Percentiles rank a stretch among this genome's conserved stretches.
Evolutionary conservation across 2,329 filamentous ascomycete genomes (phyloP).

Genomic region (Raffaelea deltoideospora): DNA sequence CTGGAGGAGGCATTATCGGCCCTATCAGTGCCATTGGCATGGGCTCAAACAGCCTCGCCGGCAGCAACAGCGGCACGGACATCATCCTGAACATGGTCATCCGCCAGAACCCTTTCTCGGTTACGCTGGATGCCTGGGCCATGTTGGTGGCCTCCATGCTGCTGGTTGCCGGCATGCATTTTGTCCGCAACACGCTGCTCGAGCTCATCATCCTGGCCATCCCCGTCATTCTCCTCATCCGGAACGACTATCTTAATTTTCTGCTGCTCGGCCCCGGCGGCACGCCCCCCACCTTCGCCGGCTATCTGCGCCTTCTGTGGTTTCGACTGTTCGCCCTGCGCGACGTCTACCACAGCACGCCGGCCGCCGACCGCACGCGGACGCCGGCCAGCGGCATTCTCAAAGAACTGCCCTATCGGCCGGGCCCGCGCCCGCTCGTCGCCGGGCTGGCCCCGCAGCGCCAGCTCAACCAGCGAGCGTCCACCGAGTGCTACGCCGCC

Average conservation of each 20-base stretch:
- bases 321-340: slow-evolving; percentile 57
- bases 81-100: slow-evolving; percentile 25
- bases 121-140: slow-evolving; percentile 36
- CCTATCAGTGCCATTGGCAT: not conserved
- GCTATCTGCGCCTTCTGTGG: slow-evolving; percentile 62
- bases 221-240: slow-evolving; percentile 35
- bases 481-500: slow-evolving; percentile 33
- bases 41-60: not conserved
- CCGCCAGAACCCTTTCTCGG: slow-evolving; percentile 33
- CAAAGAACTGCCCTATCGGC: slow-evolving; percentile 40
- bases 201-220: slow-evolving; percentile 34
- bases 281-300: slow-evolving; percentile 56
- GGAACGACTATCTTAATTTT: slow-evolving; percentile 62
- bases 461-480: slow-evolving; percentile 54
- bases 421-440: slow-evolving; percentile 49
- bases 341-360: slow-evolving; percentile 47
- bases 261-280: slow-evolving; percentile 66
- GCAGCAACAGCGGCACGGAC: slow-evolving; percentile 1
- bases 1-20: not conserved
- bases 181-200: slow-evolving; percentile 30
- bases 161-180: slow-evolving; percentile 36
- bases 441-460: slow-evolving; percentile 70
- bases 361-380: slow-evolving; percentile 32
- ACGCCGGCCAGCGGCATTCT: slow-evolving; percentile 46
- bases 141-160: slow-evolving; percentile 28